phyloP scores from a whole-genome alignment of 768 basidiomycete species.

The Rhodosporidiobolus odoratus region DNA sequence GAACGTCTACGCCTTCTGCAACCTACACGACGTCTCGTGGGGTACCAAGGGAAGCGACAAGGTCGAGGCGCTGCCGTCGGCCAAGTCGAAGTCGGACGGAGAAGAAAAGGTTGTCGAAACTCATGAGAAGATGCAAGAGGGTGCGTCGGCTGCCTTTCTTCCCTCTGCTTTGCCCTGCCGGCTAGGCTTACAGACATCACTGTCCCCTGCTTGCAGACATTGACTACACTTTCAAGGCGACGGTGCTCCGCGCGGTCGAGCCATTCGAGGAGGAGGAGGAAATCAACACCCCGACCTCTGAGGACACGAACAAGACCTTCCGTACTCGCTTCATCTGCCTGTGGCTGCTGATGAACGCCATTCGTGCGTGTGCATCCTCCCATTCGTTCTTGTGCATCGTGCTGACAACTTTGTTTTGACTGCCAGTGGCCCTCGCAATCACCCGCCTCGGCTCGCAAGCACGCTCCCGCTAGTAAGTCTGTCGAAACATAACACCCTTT shows the following conservation, averaged over 20 bases:
- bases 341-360: constrained; percentile 73
- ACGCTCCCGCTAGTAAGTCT: constrained; percentile 21
- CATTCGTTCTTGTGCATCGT: neutral
- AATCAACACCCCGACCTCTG: constrained; percentile 72
- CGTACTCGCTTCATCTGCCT: constrained; percentile 75
- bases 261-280: constrained; percentile 63
- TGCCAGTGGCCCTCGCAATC: constrained; percentile 22
- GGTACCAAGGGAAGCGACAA: constrained; percentile 94
- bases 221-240: constrained; percentile 84
- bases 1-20: constrained; percentile 96
- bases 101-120: constrained; percentile 75
- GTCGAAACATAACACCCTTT: neutral
- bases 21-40: constrained; percentile 86
- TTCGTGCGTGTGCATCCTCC: neutral
- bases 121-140: constrained; percentile 64
- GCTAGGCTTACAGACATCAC: neutral
- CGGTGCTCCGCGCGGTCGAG: constrained; percentile 73
- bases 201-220: constrained; percentile 58
- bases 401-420: neutral
- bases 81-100: constrained; percentile 74
- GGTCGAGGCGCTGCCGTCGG: constrained; percentile 80
- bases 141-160: constrained; percentile 7
- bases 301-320: constrained; percentile 89
- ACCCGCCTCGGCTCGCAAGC: constrained; percentile 11
- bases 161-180: neutral